Conservation (phyloP, 805 yeast genomes). For the Saturnispora sekii region DNA sequence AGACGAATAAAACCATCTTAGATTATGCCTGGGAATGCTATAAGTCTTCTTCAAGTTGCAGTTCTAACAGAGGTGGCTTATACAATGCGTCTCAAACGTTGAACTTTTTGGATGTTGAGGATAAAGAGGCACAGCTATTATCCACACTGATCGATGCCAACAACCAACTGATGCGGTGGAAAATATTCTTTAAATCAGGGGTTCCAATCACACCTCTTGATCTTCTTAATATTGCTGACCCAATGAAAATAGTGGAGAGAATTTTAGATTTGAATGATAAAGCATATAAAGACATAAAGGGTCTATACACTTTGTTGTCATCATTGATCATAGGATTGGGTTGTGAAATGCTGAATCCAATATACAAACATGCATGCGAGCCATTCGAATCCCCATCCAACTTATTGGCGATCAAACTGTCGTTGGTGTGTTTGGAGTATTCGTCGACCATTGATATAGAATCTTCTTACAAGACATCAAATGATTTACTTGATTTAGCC, state of each 20-base stretch:
- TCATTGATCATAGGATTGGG: constrained; percentile 34
- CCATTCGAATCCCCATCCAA: constrained; percentile 9
- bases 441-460: constrained; percentile 56
- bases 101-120: constrained; percentile 9
- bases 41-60: constrained; percentile 23
- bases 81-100: constrained; percentile 18
- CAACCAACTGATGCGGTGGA: constrained; percentile 20
- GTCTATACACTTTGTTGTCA: constrained; percentile 32
- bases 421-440: constrained; percentile 50
- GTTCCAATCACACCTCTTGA: constrained; percentile 24
- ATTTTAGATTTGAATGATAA: constrained; percentile 45
- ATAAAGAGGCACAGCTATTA: constrained; percentile 8
- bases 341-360: constrained; percentile 9
- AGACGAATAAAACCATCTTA: constrained; percentile 10
- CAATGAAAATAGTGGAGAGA: constrained; percentile 18
- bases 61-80: constrained; percentile 20
- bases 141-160: constrained; percentile 17
- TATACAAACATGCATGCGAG: constrained; percentile 5
- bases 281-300: constrained; percentile 37
- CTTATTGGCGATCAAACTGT: constrained; percentile 21
- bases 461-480: constrained; percentile 40
- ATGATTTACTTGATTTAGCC: constrained; percentile 28
- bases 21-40: constrained; percentile 22
- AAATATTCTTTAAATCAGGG: constrained; percentile 22
- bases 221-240: constrained; percentile 18